Evolutionary conservation across 2,329 filamentous ascomycete species (phyloP).

Genomic region (Chrysosporium queenslandicum): DNA sequence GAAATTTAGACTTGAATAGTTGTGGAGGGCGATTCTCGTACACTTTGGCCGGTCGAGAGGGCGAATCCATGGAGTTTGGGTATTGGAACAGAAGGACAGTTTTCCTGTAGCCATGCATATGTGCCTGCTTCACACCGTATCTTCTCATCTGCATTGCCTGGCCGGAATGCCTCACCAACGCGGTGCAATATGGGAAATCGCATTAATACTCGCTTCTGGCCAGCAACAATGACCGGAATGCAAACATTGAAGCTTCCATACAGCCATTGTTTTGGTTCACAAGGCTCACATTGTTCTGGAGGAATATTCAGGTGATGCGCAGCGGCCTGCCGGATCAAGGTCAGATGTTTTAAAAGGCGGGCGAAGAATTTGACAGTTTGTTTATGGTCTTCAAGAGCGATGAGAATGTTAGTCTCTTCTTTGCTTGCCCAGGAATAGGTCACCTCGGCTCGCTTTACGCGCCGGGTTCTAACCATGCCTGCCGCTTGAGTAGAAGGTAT

Average conservation of each 20-base stretch:
- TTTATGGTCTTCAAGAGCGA: too few species aligned
- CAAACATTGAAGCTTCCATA: constrained; percentile 32
- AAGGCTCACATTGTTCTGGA: too few species aligned
- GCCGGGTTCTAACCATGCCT: too few species aligned
- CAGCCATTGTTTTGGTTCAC: too few species aligned
- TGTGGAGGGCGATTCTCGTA: constrained; percentile 4
- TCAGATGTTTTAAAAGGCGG: too few species aligned
- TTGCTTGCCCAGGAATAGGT: background rate
- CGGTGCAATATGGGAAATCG: constrained; percentile 12
- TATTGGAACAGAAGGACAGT: constrained; percentile 16
- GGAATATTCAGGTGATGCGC: too few species aligned
- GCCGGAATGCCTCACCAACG: constrained; percentile 13
- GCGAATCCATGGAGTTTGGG: constrained; percentile 18
- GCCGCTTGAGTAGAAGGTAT: too few species aligned
- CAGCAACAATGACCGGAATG: constrained; percentile 16
- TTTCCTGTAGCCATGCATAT: constrained; percentile 14
- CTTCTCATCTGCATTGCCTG: constrained; percentile 15
- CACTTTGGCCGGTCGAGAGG: constrained; percentile 15
- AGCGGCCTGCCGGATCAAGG: too few species aligned
- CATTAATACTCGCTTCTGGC: constrained; percentile 8
- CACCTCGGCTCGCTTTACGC: background rate
- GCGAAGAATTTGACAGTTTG: too few species aligned
- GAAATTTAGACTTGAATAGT: too few species aligned
- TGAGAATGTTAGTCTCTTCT: background rate
- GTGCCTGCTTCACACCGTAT: constrained; percentile 14